Base-by-base conservation (phyloP, 495 filamentous ascomycete species). In the Penicillium taxi region DNA sequence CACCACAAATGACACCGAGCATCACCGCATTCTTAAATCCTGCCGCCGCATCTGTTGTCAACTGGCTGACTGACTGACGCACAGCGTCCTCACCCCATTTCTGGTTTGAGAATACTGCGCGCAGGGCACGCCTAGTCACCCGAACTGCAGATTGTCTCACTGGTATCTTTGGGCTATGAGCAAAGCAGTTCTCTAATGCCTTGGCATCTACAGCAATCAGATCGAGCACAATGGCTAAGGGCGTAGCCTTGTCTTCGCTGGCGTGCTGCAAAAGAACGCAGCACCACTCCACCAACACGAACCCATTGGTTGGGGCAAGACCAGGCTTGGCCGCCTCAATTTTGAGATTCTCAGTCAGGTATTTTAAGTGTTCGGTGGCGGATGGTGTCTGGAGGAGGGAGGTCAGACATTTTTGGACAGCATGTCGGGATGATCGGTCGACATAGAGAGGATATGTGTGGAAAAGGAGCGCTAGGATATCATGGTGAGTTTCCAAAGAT, bases 201-300 rank as follows among this genome's bases (percentile, higher is more conserved):
- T 75, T 74, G 11, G 84, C 84, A 55, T 80, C 65, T 12, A 71
- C 68, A 12, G 69, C 53, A 25, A 84, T 58, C 11, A 85, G 52
- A 14, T 82, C 73, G 30, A 80, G 58, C 11, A 82, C 82, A 48
- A 72, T 76, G 33, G 69, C 66, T n/a, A 83, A 69, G 72, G 84
- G 86, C 25, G 56, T 57, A 26, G 64, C 55, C 61, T 57, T 19
- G 56, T 66, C 39, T 54, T 73, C 39, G 62, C 66, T 37, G 55
- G 70, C 27, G 72, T 75, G 66, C 50, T 83, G 78, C 26, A 91
- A 62, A 9, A 94, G 59, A 41, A 88, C 53, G 31, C 78, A 84
- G 53, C 80, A 85, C 91, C 88, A 98, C 52, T 90, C 84, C 9
- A 90, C 66, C 44, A 98, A 66, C n/a, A 94, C 84, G 48, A 95